phyloP scores from a whole-genome alignment of 2,329 filamentous ascomycete species.

The Aspergillus pseudoglaucus region DNA sequence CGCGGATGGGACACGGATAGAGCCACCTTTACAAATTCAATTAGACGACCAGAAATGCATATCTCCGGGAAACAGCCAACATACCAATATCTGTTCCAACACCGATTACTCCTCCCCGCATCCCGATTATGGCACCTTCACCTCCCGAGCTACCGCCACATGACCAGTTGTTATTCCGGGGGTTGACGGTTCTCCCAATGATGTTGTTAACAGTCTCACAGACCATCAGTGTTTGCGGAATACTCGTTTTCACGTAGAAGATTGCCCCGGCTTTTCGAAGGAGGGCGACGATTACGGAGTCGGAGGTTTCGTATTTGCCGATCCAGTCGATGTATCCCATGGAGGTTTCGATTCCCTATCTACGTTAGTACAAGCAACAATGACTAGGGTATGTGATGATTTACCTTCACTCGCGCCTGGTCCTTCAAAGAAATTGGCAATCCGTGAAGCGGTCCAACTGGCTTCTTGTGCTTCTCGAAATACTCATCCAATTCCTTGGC shows the following conservation, averaged over 20 bases:
- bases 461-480: conserved; percentile 11
- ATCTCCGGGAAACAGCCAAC: not conserved
- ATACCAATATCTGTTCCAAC: conserved; percentile 28
- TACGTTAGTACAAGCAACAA: not conserved
- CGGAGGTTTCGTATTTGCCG: conserved; percentile 2
- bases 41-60: not conserved
- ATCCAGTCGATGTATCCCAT: conserved; percentile 16
- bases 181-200: conserved; percentile 17
- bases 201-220: conserved; percentile 18
- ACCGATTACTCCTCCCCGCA: conserved; percentile 25
- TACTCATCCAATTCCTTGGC: conserved; percentile 28
- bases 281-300: conserved; percentile 13
- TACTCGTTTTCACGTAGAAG: conserved; percentile 23
- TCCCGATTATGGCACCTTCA: conserved; percentile 26
- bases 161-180: conserved; percentile 11
- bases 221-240: conserved; percentile 24
- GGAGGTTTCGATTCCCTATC: conserved; percentile 9
- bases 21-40: conserved; percentile 25
- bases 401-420: not conserved
- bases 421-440: conserved; percentile 30
- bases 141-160: conserved; percentile 21
- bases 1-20: conserved; percentile 36
- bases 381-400: conserved; percentile 6
- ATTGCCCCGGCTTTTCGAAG: conserved; percentile 17
- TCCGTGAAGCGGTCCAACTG: conserved; percentile 28